These are phyloP conservation scores for Phytopythium chamaehyphon DNA, from an alignment of 352 stramenopile genomes.

Conservation along the genomic window DNA sequence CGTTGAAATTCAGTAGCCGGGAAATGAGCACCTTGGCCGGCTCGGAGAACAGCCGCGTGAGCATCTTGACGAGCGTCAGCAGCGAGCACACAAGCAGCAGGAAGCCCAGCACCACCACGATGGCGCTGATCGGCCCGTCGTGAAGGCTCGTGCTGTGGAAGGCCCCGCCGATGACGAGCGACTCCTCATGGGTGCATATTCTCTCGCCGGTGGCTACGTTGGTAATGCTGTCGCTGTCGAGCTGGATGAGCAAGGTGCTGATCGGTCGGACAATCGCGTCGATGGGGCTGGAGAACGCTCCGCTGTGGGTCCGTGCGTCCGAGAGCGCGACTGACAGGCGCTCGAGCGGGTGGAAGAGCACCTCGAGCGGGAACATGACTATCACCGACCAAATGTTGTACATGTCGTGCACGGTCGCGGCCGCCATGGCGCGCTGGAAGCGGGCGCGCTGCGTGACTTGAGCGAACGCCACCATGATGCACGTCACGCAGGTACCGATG, in stretches of 20 bases:
- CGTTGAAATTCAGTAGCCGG: slow-evolving; percentile 87
- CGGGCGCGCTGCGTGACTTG: slow-evolving; percentile 72
- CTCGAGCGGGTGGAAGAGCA: slow-evolving; percentile 55
- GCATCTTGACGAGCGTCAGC: slow-evolving; percentile 42
- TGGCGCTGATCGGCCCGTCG: slow-evolving; percentile 40
- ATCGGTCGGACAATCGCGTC: slow-evolving; percentile 42
- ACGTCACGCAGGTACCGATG: slow-evolving; percentile 87
- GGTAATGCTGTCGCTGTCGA: slow-evolving; percentile 40
- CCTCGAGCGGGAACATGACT: slow-evolving; percentile 71
- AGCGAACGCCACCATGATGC: slow-evolving; percentile 88
- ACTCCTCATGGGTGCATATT: slow-evolving; percentile 16
- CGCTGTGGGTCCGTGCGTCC: slow-evolving; percentile 23
- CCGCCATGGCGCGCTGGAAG: slow-evolving; percentile 62
- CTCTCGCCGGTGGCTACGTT: slow-evolving; percentile 25
- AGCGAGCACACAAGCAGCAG: slow-evolving; percentile 43
- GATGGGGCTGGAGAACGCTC: slow-evolving; percentile 37
- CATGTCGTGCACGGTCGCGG: slow-evolving; percentile 57
- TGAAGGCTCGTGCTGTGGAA: slow-evolving; percentile 32
- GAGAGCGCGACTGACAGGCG: slow-evolving; percentile 44
- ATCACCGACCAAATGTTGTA: slow-evolving; percentile 89
- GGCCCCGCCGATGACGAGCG: slow-evolving; percentile 33
- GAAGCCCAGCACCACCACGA: slow-evolving; percentile 43
- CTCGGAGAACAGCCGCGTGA: slow-evolving; percentile 70
- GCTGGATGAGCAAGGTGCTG: slow-evolving; percentile 21
- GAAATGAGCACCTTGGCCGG: slow-evolving; percentile 82